phyloP scores from a whole-genome alignment of 148 eudicot species.

The Gaultheria prostrata region DNA sequence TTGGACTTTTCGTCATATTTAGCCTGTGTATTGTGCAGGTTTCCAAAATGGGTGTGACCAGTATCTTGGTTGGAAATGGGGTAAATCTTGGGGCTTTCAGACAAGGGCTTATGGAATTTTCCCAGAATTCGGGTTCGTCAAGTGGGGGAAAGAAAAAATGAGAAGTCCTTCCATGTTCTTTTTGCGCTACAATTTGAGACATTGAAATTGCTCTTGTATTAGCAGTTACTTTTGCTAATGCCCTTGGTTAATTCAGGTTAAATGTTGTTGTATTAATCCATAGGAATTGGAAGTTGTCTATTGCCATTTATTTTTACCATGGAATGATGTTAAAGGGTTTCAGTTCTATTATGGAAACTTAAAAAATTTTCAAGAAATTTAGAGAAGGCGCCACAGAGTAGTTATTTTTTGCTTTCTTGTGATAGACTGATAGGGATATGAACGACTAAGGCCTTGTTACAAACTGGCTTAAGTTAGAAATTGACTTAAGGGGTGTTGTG shows the following conservation, averaged over 20 bases:
- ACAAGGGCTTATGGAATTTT: conserved; percentile 59
- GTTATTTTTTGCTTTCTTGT: no score
- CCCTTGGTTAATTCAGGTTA: neutral
- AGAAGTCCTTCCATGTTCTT: conserved; percentile 1
- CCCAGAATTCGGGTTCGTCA: conserved; percentile 39
- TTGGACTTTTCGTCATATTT: neutral
- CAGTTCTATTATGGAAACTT: neutral
- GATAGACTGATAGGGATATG: no score
- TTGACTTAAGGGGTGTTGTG: no score
- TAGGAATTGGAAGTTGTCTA: neutral
- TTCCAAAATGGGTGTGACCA: conserved; percentile 79
- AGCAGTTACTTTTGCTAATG: conserved; percentile 5
- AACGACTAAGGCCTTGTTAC: no score
- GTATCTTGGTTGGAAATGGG: conserved; percentile 66
- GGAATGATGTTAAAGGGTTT: neutral
- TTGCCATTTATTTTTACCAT: neutral
- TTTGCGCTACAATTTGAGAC: neutral
- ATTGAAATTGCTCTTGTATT: neutral
- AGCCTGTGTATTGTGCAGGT: conserved; percentile 35
- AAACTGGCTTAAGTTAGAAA: no score
- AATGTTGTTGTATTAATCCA: neutral
- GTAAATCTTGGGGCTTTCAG: conserved; percentile 64
- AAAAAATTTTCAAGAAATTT: neutral
- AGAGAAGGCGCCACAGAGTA: neutral
- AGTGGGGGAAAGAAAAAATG: neutral